Evolutionary conservation across 192 early-diverging fungal species (phyloP), one percentile per base, ranked within the genome.

Genomic region (Phlyctochytrium arcticum): DNA sequence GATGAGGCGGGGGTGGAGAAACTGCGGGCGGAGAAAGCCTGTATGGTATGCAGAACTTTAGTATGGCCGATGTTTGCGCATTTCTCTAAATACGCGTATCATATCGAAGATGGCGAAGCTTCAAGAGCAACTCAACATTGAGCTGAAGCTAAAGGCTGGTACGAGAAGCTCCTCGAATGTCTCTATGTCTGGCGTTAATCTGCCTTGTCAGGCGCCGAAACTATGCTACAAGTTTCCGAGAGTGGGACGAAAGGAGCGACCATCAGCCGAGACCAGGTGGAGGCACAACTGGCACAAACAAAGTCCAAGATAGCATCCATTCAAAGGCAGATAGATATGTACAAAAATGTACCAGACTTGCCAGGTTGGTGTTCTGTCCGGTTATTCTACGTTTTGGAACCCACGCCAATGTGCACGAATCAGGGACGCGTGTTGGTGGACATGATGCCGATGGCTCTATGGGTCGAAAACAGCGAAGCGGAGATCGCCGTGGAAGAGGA

Each of bases 141-240:
- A 69, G 42, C 48, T 62, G 60, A 69, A 69, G 36, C 5, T 63
- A 35, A 62, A 69, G 29, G 34, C 68, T 1, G 68, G 67, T 68
- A 62, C 39, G 24, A 44, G 21, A 44, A n/a, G 39, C 12, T 12
- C 21, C 2, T 44, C 15, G 17, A 10, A n/a, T n/a, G 17, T 26
- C 24, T 2, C 12, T 53, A 53, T 53, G 24, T n/a, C 39, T 2
- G 12, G 12, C 15, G 23, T 53, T 24, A 21, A 1, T n/a, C 2
- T 53, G 2, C 3, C 23, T n/a, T n/a, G 15, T 15, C 36, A 69
- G 68, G 68, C 12, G 60, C 61, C 29, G 68, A 69, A 53, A 69
- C 58, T 15, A 63, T 63, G 60, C 37, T 71, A 6, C 49, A 68
- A 44, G 57, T 68, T 12, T 68, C 66, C 12, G 66, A 67, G 30